A percentile compares a stretch with the other conserved stretches of the same genome.
phyloP scores from a whole-genome alignment of 768 basidiomycete species.

The Exidia glandulosa region DNA sequence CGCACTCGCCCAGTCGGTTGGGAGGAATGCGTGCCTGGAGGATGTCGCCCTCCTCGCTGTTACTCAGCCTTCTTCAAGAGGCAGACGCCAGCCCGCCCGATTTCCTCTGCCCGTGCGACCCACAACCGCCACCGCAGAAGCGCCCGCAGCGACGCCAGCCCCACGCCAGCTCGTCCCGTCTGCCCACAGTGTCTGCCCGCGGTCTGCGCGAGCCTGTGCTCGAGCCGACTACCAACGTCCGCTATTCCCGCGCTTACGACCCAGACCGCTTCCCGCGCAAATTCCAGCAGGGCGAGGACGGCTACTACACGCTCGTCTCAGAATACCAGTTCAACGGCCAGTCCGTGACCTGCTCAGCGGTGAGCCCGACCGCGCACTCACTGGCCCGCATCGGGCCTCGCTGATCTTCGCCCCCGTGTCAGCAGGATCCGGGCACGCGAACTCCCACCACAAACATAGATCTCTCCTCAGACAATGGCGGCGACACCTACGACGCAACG shows the following conservation, averaged over 20 bases:
- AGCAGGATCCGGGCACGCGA: background rate
- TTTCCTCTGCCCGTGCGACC: background rate
- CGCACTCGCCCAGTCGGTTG: too few relatives aligned
- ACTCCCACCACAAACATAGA: background rate
- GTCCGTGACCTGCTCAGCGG: background rate
- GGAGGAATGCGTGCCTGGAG: too few relatives aligned
- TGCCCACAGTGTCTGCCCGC: background rate
- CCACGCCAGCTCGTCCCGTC: background rate
- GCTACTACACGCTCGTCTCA: background rate
- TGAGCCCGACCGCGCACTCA: background rate
- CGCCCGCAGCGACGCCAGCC: background rate
- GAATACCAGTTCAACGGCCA: background rate
- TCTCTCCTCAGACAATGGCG: background rate
- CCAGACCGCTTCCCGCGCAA: background rate
- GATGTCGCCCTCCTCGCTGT: background rate
- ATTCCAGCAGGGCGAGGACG: background rate
- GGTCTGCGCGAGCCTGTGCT: too few relatives aligned
- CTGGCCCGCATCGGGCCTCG: background rate
- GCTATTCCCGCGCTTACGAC: background rate
- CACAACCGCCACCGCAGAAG: background rate
- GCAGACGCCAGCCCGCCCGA: background rate
- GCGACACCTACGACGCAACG: background rate
- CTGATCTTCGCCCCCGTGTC: background rate
- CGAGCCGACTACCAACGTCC: too few relatives aligned
- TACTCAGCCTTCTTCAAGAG: background rate